These are phyloP conservation scores for Rhodofomes roseus DNA, from an alignment of 1,284 basidiomycete species.

Conservation along the genomic window DNA sequence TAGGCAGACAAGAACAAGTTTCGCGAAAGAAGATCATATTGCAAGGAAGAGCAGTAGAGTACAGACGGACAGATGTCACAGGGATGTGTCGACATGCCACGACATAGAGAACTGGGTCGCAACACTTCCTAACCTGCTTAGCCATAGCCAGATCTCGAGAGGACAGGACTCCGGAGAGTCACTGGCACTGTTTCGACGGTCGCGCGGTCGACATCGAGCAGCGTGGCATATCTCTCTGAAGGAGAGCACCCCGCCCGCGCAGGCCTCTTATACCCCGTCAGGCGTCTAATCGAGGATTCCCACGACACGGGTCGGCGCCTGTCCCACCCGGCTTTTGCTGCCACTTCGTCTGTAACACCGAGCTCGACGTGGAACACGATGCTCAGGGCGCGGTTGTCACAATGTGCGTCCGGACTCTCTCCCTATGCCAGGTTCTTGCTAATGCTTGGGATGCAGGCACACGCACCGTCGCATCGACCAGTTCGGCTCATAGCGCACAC, in stretches of 20 bases:
- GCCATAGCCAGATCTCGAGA: constrained; percentile 32
- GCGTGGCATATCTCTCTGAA: constrained; percentile 39
- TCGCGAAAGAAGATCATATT: not conserved
- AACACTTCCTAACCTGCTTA: constrained; percentile 41
- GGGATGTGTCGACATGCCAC: constrained; percentile 38
- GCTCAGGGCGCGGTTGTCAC: constrained; percentile 26
- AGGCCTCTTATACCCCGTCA: constrained; percentile 18
- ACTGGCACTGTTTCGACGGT: constrained; percentile 42
- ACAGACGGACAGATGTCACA: constrained; percentile 27
- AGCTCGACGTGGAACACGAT: constrained; percentile 22
- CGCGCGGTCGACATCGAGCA: constrained; percentile 33
- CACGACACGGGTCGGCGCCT: not conserved
- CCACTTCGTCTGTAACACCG: not conserved
- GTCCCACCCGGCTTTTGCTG: not conserved
- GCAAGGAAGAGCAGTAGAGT: not conserved
- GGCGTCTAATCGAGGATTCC: not conserved
- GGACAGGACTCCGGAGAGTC: constrained; percentile 34
- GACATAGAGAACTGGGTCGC: constrained; percentile 31
- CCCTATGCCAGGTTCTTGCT: not conserved
- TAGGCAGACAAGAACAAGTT: not conserved
- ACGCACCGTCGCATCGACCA: constrained; percentile 41
- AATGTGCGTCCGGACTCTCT: constrained; percentile 20
- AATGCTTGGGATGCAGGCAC: constrained; percentile 30
- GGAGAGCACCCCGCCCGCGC: constrained; percentile 10
- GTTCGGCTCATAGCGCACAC: constrained; percentile 30